phyloP scores from a whole-genome alignment of 306 rosid genomes.

The Gastrolobium bilobum region DNA sequence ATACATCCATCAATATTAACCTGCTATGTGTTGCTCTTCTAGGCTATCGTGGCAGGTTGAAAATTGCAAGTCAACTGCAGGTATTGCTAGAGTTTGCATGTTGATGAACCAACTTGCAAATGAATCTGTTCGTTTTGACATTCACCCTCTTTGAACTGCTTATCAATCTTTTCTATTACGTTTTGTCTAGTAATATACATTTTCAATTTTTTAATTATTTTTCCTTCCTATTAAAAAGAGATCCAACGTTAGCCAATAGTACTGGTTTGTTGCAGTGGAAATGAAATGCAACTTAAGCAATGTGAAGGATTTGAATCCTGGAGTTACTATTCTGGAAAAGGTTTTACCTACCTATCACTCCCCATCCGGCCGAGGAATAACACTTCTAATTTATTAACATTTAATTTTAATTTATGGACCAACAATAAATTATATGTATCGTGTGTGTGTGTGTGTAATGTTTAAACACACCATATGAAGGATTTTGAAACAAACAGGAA shows the following conservation, averaged over 20 bases:
- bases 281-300: no score
- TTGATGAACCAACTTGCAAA: slow-evolving; percentile 53
- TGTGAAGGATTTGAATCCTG: no score
- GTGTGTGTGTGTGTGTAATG: no score
- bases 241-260: not conserved
- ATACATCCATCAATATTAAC: slow-evolving; percentile 7
- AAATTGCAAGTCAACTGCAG: slow-evolving; percentile 46
- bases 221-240: not conserved
- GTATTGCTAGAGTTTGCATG: not conserved
- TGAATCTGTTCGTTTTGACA: slow-evolving; percentile 61
- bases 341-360: no score
- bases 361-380: no score
- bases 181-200: slow-evolving; percentile 20
- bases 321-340: no score
- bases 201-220: not conserved
- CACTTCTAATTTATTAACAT: not conserved
- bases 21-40: slow-evolving; percentile 34
- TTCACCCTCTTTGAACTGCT: slow-evolving; percentile 16
- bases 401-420: not conserved
- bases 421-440: not conserved
- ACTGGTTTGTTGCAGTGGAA: no score
- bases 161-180: not conserved
- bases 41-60: slow-evolving; percentile 23
- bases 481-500: not conserved
- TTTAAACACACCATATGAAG: no score